A percentile compares a stretch with the other conserved stretches of the same genome.
Conservation (phyloP, 495 filamentous ascomycete genomes). For the Geoglossum glabrum region DNA sequence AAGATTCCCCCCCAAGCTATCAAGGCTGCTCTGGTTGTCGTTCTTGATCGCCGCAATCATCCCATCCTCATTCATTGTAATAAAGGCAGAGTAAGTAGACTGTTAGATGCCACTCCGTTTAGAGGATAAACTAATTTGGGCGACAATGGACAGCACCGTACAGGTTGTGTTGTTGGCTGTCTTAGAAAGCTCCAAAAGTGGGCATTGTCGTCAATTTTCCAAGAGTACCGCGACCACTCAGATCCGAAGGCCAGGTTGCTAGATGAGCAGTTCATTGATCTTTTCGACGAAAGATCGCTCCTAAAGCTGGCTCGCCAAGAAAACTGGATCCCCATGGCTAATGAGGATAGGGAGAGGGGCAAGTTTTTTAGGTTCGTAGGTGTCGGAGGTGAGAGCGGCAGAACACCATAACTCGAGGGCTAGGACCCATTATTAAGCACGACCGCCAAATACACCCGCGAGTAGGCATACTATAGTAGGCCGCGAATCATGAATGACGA, state of each 20-base stretch:
- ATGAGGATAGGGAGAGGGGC: background rate
- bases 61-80: constrained; percentile 76
- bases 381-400: background rate
- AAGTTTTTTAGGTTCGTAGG: background rate
- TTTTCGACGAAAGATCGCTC: constrained; percentile 19
- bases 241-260: constrained; percentile 36
- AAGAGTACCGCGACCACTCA: constrained; percentile 50
- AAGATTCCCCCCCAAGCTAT: constrained; percentile 38
- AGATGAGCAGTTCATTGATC: constrained; percentile 32
- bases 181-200: constrained; percentile 46
- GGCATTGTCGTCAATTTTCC: constrained; percentile 31
- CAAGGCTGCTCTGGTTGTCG: constrained; percentile 37
- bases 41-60: constrained; percentile 45
- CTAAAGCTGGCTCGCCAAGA: background rate
- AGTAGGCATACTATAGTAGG: background rate
- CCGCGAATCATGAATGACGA: background rate
- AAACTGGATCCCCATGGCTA: background rate
- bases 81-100: constrained; percentile 48
- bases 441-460: background rate
- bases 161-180: constrained; percentile 57
- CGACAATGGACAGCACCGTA: constrained; percentile 41
- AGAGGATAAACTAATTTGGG: background rate
- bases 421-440: background rate
- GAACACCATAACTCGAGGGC: background rate
- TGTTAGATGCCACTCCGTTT: constrained; percentile 8